Evolutionary conservation across 345 rosid genomes (phyloP).

Genomic region (Clarkia xantiana): DNA sequence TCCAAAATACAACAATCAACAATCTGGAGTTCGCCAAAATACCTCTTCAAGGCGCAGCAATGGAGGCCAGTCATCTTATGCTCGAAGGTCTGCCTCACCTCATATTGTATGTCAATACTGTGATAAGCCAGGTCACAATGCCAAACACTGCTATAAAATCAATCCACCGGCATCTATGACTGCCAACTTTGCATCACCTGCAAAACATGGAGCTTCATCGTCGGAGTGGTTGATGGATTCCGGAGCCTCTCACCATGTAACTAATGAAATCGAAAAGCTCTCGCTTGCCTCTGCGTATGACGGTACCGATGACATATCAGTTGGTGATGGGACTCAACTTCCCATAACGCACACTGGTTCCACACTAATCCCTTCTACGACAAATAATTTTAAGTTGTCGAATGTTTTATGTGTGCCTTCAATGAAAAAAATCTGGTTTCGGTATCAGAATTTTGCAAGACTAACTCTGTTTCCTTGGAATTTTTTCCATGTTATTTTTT

Average conservation of each 20-base stretch:
- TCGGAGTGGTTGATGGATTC: neutral
- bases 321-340: conserved; percentile 4
- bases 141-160: too few species aligned
- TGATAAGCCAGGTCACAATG: too few species aligned
- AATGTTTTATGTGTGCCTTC: neutral
- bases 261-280: neutral
- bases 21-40: too few species aligned
- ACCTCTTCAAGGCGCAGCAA: too few species aligned
- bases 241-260: conserved; percentile 4
- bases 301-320: neutral
- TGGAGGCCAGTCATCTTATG: too few species aligned
- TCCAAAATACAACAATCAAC: too few species aligned
- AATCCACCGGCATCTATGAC: too few species aligned
- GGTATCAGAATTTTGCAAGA: conserved; percentile 1
- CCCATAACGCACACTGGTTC: conserved; percentile 8
- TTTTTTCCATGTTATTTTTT: conserved; percentile 5
- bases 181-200: too few species aligned
- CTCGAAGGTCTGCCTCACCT: too few species aligned
- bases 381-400: neutral
- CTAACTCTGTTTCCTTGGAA: neutral
- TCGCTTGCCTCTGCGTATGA: neutral
- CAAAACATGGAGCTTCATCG: too few species aligned
- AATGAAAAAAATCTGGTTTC: conserved; percentile 2
- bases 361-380: neutral
- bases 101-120: too few species aligned